Evolutionary conservation across 169 alveolate genomes (phyloP), one percentile per base, ranked within the genome.

Genomic region (Plasmodium gonderi): DNA sequence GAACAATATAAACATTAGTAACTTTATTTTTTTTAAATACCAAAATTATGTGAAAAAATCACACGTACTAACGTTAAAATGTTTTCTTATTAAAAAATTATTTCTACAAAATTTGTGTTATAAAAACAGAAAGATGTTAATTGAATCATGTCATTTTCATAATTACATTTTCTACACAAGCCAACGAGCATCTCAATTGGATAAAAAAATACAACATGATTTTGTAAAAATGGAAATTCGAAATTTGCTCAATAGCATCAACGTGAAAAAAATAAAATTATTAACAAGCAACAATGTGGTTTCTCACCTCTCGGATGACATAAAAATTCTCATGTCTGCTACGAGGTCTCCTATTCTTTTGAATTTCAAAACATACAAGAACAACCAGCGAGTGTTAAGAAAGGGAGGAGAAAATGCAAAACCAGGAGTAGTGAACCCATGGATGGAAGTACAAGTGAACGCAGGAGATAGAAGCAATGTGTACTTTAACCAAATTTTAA

Each of bases 271-370:
- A 65, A 20, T 87, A 23, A 87, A 87, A 45, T 75, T 87, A 45
- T 44, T 87, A 40, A 87, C 93, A 60, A 60, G 51, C 17, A 75
- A 60, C 45, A 87, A 87, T 75, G 17, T 38, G 0, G 93, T 87
- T 11, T 75, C 65, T 4, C 1, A 64, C 68, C 12, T 87, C 9
- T 87, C 93, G 5, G 93, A 87, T 54, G 69, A 74, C 26, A 78
- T 87, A 29, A 74, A 74, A 78, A 75, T 87, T 23, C 68, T 87
- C 40, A 87, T 87, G 93, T 87, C 93, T 4, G 93, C 93, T 20
- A 87, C 93, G 5, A 31, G 93, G 33, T 75, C 93, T 3, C 93
- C 93, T 12, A 17, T 87, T 51, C 72, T 87, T 26, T 42, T 87
- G 17, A 42, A 60, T 20, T 87, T 87, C 51, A 51, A 75, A 29